Conservation (phyloP, 305 asterid genomes). For the Solanum hybrid region DNA sequence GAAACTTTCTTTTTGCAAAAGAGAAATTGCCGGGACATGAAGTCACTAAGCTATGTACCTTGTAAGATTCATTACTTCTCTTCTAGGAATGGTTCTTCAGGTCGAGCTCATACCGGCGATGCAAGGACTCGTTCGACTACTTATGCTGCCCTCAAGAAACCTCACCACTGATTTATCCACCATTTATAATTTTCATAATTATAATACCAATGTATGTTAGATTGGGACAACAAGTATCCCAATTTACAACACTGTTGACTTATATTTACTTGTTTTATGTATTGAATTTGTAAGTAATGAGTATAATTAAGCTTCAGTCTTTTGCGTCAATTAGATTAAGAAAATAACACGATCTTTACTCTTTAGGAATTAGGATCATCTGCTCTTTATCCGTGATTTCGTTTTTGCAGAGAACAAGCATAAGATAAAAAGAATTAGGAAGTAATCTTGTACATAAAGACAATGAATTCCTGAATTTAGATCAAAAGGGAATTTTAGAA, state of each 20-base stretch:
- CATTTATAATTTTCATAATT: neutral
- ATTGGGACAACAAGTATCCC: neutral
- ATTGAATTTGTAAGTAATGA: neutral
- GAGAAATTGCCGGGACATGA: slow-evolving; percentile 28
- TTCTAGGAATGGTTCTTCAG: neutral
- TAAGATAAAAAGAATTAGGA: neutral
- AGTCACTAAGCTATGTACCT: slow-evolving; percentile 17
- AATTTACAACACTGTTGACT: neutral
- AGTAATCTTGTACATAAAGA: no score
- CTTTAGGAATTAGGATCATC: neutral
- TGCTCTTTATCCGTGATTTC: neutral
- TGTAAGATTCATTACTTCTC: slow-evolving; percentile 16
- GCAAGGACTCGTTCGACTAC: slow-evolving; percentile 26
- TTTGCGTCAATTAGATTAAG: neutral
- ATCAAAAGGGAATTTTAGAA: no score
- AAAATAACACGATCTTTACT: neutral
- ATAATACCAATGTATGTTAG: neutral
- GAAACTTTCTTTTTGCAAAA: slow-evolving; percentile 24
- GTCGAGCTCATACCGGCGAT: neutral
- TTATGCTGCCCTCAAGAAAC: slow-evolving; percentile 33
- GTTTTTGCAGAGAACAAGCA: neutral
- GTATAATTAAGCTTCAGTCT: neutral
- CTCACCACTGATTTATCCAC: neutral
- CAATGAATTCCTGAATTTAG: no score
- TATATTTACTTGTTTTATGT: neutral